These are phyloP conservation scores for Spinacia oleracea DNA, from an alignment of 179 eudicot species.

Conservation along the genomic window DNA sequence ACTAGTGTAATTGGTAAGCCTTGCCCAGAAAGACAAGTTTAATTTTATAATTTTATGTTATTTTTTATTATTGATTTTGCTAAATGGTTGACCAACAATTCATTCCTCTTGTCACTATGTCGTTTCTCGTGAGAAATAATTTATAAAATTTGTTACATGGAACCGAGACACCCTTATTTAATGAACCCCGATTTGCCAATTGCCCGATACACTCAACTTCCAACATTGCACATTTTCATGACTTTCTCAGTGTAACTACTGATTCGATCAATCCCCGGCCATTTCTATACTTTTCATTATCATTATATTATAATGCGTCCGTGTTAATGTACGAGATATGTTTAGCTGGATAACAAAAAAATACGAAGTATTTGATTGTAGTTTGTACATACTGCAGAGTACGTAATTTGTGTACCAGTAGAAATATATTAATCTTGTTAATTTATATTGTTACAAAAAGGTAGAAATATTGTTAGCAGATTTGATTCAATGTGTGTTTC, in stretches of 20 bases:
- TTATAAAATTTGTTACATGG: slow-evolving; percentile 12
- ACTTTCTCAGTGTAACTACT: neutral
- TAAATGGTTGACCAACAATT: slow-evolving; percentile 21
- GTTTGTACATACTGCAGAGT: too few relatives aligned
- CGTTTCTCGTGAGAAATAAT: slow-evolving; percentile 5
- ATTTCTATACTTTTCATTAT: neutral
- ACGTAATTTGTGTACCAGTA: too few relatives aligned
- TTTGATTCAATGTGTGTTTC: too few relatives aligned
- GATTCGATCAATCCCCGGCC: neutral
- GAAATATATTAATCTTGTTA: too few relatives aligned
- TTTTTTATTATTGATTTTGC: neutral
- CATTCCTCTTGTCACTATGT: slow-evolving; percentile 19
- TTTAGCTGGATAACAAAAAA: too few relatives aligned
- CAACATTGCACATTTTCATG: slow-evolving; percentile 16
- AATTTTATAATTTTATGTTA: neutral
- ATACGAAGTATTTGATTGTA: too few relatives aligned
- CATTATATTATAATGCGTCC: too few relatives aligned
- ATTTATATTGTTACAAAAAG: too few relatives aligned
- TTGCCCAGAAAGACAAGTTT: neutral
- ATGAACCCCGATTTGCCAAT: neutral
- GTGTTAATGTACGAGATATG: too few relatives aligned
- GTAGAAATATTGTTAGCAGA: too few relatives aligned
- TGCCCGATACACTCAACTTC: neutral
- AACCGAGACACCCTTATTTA: slow-evolving; percentile 12
- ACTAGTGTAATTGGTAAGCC: slow-evolving; percentile 13